A percentile compares a stretch with the other conserved stretches of the same genome.
Evolutionary conservation across 2,329 filamentous ascomycete genomes (phyloP).

Genomic region (Aspergillus felis): DNA sequence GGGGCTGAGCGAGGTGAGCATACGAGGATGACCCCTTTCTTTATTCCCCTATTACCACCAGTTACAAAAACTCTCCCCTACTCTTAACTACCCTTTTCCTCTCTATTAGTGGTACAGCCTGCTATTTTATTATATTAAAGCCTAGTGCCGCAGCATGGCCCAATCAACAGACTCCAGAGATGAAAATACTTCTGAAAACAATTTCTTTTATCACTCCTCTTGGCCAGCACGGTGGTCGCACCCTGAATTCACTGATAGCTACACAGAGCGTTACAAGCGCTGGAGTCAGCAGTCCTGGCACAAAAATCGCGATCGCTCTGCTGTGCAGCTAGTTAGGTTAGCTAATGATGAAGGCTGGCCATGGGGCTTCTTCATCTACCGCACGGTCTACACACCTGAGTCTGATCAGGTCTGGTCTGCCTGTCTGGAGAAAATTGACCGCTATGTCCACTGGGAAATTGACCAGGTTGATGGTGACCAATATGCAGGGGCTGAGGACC

Average conservation of each 20-base stretch:
- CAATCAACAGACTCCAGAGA: not conserved
- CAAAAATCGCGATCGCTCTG: not conserved
- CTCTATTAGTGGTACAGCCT: not conserved
- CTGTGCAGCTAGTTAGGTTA: not conserved
- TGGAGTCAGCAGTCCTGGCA: not conserved
- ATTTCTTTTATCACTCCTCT: not conserved
- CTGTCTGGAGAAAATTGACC: slow-evolving; percentile 13
- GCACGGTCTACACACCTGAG: slow-evolving; percentile 20
- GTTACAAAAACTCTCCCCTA: too few species aligned
- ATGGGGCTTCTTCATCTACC: slow-evolving; percentile 20
- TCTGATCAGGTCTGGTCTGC: slow-evolving; percentile 15
- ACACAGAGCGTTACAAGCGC: not conserved
- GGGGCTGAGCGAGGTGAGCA: too few species aligned
- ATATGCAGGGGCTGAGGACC: not conserved
- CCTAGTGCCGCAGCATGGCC: not conserved
- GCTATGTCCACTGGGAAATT: slow-evolving; percentile 11
- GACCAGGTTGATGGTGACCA: not conserved
- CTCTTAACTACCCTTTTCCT: not conserved
- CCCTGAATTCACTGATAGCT: not conserved
- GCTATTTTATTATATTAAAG: not conserved
- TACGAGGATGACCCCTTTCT: too few species aligned
- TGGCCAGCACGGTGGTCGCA: not conserved
- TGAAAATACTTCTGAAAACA: not conserved
- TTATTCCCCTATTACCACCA: too few species aligned
- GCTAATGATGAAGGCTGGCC: not conserved